These are phyloP conservation scores for Colletotrichum filicis DNA, from an alignment of 2,329 filamentous ascomycete species.

Conservation along the genomic window DNA sequence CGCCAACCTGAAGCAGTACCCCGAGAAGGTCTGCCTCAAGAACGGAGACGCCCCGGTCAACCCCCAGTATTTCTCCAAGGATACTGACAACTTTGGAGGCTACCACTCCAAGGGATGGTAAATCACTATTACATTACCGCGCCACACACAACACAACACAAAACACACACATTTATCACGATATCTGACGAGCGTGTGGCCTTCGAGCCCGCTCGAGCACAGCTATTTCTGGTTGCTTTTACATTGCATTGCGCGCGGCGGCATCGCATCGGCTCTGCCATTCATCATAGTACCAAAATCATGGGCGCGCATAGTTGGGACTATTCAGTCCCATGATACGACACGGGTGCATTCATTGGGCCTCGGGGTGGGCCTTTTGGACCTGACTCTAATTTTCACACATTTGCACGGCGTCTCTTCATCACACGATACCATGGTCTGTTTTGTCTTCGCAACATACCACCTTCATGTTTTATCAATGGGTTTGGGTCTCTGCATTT, in stretches of 20 bases:
- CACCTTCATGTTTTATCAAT: slow-evolving; percentile 33
- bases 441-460: slow-evolving; percentile 33
- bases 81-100: slow-evolving; percentile 71
- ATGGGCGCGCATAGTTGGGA: slow-evolving; percentile 3
- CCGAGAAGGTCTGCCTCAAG: slow-evolving; percentile 71
- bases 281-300: slow-evolving; percentile 24
- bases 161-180: slow-evolving; percentile 24
- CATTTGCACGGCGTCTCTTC: slow-evolving; percentile 35
- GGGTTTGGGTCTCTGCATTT: slow-evolving; percentile 25
- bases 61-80: slow-evolving; percentile 87
- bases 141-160: slow-evolving; percentile 20
- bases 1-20: slow-evolving; percentile 86
- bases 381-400: slow-evolving; percentile 24
- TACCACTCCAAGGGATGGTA: slow-evolving; percentile 92
- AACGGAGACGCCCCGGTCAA: slow-evolving; percentile 73
- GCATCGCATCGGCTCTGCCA: slow-evolving; percentile 26
- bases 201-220: slow-evolving; percentile 12
- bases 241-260: slow-evolving; percentile 35
- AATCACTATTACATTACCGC: neutral
- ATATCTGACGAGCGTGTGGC: slow-evolving; percentile 26
- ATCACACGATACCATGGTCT: slow-evolving; percentile 38
- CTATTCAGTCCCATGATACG: neutral
- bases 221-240: slow-evolving; percentile 17
- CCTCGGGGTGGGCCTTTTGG: neutral
- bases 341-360: neutral